phyloP scores from a whole-genome alignment of 2,329 filamentous ascomycete species.

The Cladosporium sp. region DNA sequence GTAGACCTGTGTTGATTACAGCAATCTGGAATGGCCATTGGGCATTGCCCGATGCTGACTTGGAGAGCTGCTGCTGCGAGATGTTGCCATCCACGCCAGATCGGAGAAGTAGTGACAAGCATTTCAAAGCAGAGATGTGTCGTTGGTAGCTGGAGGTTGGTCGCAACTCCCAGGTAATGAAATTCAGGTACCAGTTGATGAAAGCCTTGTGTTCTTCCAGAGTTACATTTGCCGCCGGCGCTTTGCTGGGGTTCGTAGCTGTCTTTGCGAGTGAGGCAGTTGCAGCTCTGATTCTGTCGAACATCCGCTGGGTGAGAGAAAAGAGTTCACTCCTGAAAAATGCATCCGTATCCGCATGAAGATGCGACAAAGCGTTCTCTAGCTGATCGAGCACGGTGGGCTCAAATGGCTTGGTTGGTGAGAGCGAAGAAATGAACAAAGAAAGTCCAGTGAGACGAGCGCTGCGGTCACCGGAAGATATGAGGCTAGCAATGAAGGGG shows the following conservation, averaged over 20 bases:
- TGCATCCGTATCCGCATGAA: constrained; percentile 77
- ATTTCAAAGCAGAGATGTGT: constrained; percentile 75
- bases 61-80: constrained; percentile 36
- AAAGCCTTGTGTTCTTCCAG: constrained; percentile 44
- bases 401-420: constrained; percentile 70
- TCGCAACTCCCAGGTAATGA: constrained; percentile 68
- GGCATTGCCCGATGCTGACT: constrained; percentile 45
- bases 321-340: constrained; percentile 81
- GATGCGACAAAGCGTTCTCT: constrained; percentile 44
- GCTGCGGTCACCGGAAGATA: constrained; percentile 33
- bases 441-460: constrained; percentile 79
- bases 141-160: constrained; percentile 86
- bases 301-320: constrained; percentile 68
- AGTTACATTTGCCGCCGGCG: not conserved
- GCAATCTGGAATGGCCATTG: constrained; percentile 48
- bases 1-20: constrained; percentile 42
- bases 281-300: constrained; percentile 68
- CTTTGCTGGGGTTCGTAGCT: not conserved
- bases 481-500: constrained; percentile 34
- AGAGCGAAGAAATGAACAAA: constrained; percentile 70
- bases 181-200: constrained; percentile 68
- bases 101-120: constrained; percentile 62
- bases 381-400: constrained; percentile 59
- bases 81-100: constrained; percentile 60
- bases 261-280: constrained; percentile 48